Evolutionary conservation across 805 yeast species (phyloP), one percentile per base, ranked within the genome.

Genomic region (Pichia ethanolica): DNA sequence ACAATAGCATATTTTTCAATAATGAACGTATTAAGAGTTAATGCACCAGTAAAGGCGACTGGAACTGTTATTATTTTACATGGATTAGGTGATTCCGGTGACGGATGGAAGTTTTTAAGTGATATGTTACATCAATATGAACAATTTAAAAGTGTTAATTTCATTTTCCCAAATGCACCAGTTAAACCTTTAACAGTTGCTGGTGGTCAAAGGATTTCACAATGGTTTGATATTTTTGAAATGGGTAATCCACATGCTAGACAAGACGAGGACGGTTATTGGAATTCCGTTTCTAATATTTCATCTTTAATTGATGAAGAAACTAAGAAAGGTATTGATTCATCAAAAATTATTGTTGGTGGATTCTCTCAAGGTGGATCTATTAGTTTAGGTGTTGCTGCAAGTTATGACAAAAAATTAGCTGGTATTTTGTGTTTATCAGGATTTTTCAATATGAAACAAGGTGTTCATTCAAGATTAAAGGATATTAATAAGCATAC

Each of bases 291-390:
- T 42, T 71, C 73, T 1, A 57, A 66, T 4, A 69, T 83, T 27
- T 70, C 74, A 45, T 57, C 58, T 1, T 68, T 74, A 54, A 71
- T 85, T 40, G 63, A 74, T 25, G 80, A 79, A 48, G 81, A 83
- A 56, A 69, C 77, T 13, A 77, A 75, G 8, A 57, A 59, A 7
- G 79, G 83, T 9, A 75, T 86, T 35, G 73, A 78, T 5, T 71
- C 84, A 0, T 79, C 79, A 14, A 78, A 85, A 47, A 85, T 93
- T 43, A 71, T 93, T n/a, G 71, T 93, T 50, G 98, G 98, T 35
- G 99, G 99, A 0, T 93, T 93, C 63, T 84, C 95, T 5, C 99
- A 93, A 68, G 99, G 99, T 48, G 95, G 89, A 44, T 89, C 95
- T 1, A 53, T 91, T 10, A 69, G 93, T 1, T 69, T 86, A 51